Percentiles rank a stretch among this genome's conserved stretches.
Conservation (phyloP, 352 stramenopile species). For the Phytophthora constricta region DNA sequence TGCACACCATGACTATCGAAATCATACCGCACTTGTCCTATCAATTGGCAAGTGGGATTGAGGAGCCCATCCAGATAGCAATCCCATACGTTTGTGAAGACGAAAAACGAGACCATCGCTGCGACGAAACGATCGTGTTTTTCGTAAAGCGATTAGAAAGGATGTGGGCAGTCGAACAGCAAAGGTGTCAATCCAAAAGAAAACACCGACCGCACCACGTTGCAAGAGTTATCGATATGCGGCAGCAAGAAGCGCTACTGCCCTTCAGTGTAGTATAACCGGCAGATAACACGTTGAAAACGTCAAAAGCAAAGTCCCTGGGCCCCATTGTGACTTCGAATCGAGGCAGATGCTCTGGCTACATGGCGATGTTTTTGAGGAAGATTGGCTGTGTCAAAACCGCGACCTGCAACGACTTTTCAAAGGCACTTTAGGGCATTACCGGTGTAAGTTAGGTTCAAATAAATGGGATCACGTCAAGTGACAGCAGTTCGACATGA, state of each 20-base stretch:
- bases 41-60: not conserved
- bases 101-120: not conserved
- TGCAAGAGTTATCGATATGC: too few relatives aligned
- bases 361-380: not conserved
- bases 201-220: too few relatives aligned
- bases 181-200: not conserved
- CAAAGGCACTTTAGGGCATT: not conserved
- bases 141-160: too few relatives aligned
- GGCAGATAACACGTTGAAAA: too few relatives aligned
- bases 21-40: not conserved
- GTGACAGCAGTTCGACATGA: not conserved
- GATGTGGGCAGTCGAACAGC: not conserved
- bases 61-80: slow-evolving; percentile 16
- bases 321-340: too few relatives aligned
- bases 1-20: slow-evolving; percentile 19
- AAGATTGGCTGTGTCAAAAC: not conserved
- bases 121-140: too few relatives aligned
- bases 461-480: not conserved
- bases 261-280: too few relatives aligned
- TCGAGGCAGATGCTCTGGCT: too few relatives aligned
- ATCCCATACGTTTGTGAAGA: slow-evolving; percentile 33
- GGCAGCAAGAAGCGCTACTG: not conserved
- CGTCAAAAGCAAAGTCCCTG: too few relatives aligned
- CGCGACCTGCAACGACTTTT: not conserved
- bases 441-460: too few relatives aligned